Conservation (phyloP, 306 rosid species). For the Casuarina glauca region DNA sequence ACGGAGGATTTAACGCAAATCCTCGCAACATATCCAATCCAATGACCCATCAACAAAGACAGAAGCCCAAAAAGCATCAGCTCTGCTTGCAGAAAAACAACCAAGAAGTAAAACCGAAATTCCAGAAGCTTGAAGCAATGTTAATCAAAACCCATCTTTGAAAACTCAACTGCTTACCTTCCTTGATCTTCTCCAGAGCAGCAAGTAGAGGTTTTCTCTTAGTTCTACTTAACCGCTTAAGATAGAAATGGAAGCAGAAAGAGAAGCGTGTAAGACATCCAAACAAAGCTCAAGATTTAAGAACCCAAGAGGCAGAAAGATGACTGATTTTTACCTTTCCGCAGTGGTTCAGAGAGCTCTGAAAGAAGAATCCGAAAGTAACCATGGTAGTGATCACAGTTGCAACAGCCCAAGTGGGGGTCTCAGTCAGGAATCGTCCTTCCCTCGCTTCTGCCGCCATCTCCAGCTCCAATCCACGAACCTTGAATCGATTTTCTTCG, state of each 20-base stretch:
- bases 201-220: slow-evolving; percentile 80
- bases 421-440: slow-evolving; percentile 69
- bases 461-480: slow-evolving; percentile 19
- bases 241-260: background rate
- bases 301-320: background rate
- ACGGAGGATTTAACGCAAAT: slow-evolving; percentile 73
- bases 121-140: background rate
- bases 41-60: slow-evolving; percentile 91
- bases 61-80: slow-evolving; percentile 87
- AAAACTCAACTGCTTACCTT: slow-evolving; percentile 47
- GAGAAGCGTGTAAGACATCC: background rate
- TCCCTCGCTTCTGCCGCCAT: slow-evolving; percentile 49
- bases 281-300: slow-evolving; percentile 13
- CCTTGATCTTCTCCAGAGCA: slow-evolving; percentile 77
- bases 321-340: slow-evolving; percentile 43
- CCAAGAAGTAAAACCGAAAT: background rate
- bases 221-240: slow-evolving; percentile 71
- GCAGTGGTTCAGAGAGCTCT: slow-evolving; percentile 47
- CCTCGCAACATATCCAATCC: slow-evolving; percentile 78
- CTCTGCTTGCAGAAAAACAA: slow-evolving; percentile 50
- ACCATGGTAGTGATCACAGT: slow-evolving; percentile 70
- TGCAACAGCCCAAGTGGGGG: slow-evolving; percentile 91
- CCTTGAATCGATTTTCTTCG: slow-evolving; percentile 19
- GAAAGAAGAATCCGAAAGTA: slow-evolving; percentile 54
- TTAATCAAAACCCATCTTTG: background rate